Evolutionary conservation across 2,329 filamentous ascomycete species (phyloP).

Genomic region (Lecanicillium sp.): DNA sequence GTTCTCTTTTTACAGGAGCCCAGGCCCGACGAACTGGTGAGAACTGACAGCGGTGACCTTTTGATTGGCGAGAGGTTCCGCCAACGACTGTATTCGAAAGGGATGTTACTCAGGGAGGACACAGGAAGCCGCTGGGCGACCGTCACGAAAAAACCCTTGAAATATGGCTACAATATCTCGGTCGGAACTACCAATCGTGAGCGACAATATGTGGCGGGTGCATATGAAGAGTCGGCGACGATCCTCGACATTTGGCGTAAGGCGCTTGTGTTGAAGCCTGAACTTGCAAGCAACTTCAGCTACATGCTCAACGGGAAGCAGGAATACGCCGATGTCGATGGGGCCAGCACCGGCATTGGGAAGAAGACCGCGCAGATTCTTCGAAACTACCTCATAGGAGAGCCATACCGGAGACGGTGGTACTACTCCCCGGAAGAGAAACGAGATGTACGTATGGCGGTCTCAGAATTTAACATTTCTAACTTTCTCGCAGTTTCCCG

Average conservation of each 20-base stretch:
- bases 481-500: background rate
- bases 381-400: background rate
- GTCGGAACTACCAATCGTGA: slow-evolving; percentile 4
- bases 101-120: slow-evolving; percentile 1
- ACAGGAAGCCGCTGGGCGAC: background rate
- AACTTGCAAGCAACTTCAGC: slow-evolving; percentile 1
- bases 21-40: background rate
- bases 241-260: slow-evolving; percentile 3
- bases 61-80: slow-evolving; percentile 1
- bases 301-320: slow-evolving; percentile 4
- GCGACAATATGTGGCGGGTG: slow-evolving; percentile 1
- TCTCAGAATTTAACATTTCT: background rate
- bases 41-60: background rate
- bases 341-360: background rate
- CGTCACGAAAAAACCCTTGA: slow-evolving; percentile 2
- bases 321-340: slow-evolving; percentile 2
- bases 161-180: slow-evolving; percentile 4
- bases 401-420: background rate
- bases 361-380: background rate
- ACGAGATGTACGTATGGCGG: background rate
- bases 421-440: slow-evolving; percentile 3
- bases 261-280: background rate
- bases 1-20: background rate
- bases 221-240: slow-evolving; percentile 5
- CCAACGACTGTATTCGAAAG: slow-evolving; percentile 1